phyloP scores from a whole-genome alignment of 106 monocot species.

The Cymbidium sinense region DNA sequence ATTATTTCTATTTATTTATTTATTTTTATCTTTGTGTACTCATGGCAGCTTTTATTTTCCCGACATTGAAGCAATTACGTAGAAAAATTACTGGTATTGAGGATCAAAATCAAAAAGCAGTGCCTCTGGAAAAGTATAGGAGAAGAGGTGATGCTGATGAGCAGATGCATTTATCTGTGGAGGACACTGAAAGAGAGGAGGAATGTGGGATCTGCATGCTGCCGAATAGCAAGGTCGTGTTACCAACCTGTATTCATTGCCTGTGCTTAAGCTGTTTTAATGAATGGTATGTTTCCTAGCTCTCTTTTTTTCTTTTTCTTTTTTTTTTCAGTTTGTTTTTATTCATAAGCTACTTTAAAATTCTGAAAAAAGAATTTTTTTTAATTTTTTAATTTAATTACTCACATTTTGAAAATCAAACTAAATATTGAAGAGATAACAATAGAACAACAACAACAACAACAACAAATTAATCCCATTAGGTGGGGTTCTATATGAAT shows the following conservation, averaged over 20 bases:
- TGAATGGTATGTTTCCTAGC: constrained; percentile 48
- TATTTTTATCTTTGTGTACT: constrained; percentile 4
- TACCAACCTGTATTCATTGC: constrained; percentile 76
- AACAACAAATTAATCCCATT: no score
- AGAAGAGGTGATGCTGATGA: constrained; percentile 46
- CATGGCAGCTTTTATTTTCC: constrained; percentile 52
- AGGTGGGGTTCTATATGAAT: no score
- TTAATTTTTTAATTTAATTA: no score
- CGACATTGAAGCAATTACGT: constrained; percentile 61
- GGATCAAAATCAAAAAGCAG: constrained; percentile 60
- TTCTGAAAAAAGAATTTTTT: no score
- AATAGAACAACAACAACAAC: no score
- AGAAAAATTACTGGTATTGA: constrained; percentile 76
- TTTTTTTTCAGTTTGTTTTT: no score
- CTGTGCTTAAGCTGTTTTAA: constrained; percentile 86
- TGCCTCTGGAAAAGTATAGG: constrained; percentile 66
- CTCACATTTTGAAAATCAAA: no score
- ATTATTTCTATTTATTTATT: no score
- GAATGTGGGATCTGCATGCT: constrained; percentile 96
- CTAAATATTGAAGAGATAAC: no score
- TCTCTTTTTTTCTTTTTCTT: no score
- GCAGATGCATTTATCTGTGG: constrained; percentile 30
- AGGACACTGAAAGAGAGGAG: constrained; percentile 61
- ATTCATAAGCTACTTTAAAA: no score
- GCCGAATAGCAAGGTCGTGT: constrained; percentile 72